Evolutionary conservation across 352 stramenopile genomes (phyloP).

Genomic region (Hyaloperonospora brassicae): DNA sequence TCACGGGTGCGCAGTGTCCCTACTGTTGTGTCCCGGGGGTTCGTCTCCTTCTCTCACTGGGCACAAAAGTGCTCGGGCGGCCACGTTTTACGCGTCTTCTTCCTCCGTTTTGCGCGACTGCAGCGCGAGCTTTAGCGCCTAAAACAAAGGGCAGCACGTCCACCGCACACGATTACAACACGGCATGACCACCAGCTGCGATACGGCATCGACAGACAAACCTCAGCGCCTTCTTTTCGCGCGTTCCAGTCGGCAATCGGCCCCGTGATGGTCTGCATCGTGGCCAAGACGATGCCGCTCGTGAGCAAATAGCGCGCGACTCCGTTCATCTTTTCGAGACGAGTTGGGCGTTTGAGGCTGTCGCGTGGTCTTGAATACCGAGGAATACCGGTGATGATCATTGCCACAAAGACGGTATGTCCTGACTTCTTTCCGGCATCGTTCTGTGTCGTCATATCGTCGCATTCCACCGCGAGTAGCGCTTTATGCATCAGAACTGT

Average conservation of each 20-base stretch:
- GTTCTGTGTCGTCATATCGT: too few relatives aligned
- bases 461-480: too few relatives aligned
- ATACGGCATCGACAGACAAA: constrained; percentile 4
- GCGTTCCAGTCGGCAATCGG: constrained; percentile 70
- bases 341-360: background rate
- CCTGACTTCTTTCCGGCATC: too few relatives aligned
- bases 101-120: constrained; percentile 41
- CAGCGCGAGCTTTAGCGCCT: constrained; percentile 60
- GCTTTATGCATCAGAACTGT: too few relatives aligned
- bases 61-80: background rate
- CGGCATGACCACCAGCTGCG: background rate
- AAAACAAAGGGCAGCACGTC: background rate
- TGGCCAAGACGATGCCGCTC: constrained; percentile 54
- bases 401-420: too few relatives aligned
- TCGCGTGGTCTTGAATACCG: too few relatives aligned
- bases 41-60: constrained; percentile 1
- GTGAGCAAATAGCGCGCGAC: constrained; percentile 66
- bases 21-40: background rate
- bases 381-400: too few relatives aligned
- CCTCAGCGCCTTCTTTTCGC: constrained; percentile 54
- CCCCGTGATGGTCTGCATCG: constrained; percentile 57
- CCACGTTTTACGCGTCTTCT: constrained; percentile 36
- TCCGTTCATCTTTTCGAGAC: constrained; percentile 44
- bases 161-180: background rate
- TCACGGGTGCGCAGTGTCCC: too few relatives aligned